Percentiles rank a stretch among this genome's conserved stretches.
These are phyloP conservation scores for Eucalyptus erythrocorys DNA, from an alignment of 345 rosid species.

Conservation along the genomic window DNA sequence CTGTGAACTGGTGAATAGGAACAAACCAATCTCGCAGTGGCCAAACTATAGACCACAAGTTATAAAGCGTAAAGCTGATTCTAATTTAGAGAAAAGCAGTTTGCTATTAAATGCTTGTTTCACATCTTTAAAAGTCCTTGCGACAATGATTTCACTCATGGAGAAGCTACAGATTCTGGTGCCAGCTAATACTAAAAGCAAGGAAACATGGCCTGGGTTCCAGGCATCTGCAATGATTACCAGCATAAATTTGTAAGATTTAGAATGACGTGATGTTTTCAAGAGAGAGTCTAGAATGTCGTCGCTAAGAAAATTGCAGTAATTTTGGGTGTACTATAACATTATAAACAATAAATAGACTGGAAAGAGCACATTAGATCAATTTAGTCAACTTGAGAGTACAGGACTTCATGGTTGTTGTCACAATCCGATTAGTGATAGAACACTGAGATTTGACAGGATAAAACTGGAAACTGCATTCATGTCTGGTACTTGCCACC, in stretches of 20 bases:
- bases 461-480: background rate
- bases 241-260: background rate
- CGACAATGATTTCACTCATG: background rate
- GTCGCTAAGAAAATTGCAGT: background rate
- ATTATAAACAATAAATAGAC: background rate
- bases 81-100: background rate
- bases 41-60: background rate
- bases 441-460: background rate
- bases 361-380: background rate
- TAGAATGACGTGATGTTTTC: background rate
- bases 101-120: background rate
- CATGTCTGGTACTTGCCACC: background rate
- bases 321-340: background rate
- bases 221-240: background rate
- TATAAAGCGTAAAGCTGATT: background rate
- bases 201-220: background rate
- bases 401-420: background rate
- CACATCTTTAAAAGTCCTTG: background rate
- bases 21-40: background rate
- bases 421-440: background rate
- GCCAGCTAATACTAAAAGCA: background rate
- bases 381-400: background rate
- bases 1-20: background rate
- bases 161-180: background rate
- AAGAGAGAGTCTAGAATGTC: background rate